Evolutionary conservation across 2,329 filamentous ascomycete genomes (phyloP).

Genomic region (Cytospora mali): DNA sequence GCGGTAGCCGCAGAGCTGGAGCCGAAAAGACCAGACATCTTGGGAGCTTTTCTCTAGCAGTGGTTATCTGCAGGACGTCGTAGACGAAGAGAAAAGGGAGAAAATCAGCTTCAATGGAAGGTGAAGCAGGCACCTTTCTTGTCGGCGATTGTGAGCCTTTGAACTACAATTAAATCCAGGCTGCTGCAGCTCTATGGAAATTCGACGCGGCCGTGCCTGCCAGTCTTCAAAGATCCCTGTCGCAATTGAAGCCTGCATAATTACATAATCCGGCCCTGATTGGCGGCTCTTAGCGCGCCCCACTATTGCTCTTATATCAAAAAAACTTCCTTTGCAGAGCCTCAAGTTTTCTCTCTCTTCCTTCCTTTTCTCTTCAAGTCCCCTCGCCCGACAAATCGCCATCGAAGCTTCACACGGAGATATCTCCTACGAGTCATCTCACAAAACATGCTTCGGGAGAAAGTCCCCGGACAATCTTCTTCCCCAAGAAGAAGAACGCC

Average conservation of each 20-base stretch:
- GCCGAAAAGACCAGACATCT: conserved; percentile 68
- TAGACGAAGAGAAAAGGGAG: background rate
- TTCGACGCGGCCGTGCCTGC: conserved; percentile 19
- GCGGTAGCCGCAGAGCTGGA: conserved; percentile 52
- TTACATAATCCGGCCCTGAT: conserved; percentile 23
- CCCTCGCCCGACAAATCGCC: conserved; percentile 99
- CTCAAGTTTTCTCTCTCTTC: conserved; percentile 27
- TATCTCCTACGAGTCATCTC: conserved; percentile 42
- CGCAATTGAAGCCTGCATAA: background rate
- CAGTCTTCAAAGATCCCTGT: conserved; percentile 18
- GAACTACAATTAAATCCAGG: conserved; percentile 1
- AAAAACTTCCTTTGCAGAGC: conserved; percentile 25
- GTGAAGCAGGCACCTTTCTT: background rate
- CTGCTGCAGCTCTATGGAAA: conserved; percentile 20
- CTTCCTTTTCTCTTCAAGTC: conserved; percentile 47
- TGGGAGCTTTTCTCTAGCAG: conserved; percentile 29
- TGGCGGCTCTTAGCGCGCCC: conserved; percentile 14
- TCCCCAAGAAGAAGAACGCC: conserved; percentile 59
- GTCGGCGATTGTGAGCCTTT: background rate
- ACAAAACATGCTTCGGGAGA: conserved; percentile 88
- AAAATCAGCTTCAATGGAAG: background rate
- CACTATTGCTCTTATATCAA: conserved; percentile 22
- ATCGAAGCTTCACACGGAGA: conserved; percentile 97
- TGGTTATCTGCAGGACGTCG: background rate
- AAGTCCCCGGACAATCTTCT: conserved; percentile 93